Base-by-base conservation (phyloP, 164 flowering plant species). In the Magnolia kwangsiensis region DNA sequence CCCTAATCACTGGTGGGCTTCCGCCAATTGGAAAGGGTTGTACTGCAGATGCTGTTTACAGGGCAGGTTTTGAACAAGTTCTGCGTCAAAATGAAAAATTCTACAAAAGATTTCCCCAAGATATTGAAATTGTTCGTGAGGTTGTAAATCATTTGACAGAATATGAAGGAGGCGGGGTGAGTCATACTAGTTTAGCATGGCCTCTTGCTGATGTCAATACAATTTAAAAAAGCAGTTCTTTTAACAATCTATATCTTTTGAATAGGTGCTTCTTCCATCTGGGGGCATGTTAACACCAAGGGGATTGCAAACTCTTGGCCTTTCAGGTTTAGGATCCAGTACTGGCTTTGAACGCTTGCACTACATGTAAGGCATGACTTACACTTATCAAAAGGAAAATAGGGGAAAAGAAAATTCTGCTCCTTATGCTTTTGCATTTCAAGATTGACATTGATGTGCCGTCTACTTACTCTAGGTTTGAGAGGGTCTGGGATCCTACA, bases 321-420 rank as follows among this genome's bases (percentile, higher is more conserved):
- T 96, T 69, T 76, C 91, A 51, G 92, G 88, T 72, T 84, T 96
- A 76, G 99, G 99, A 66, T 78, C 91, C 37, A 87, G 97, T 80
- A 71, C 90, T 76, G 98, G 99, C 79, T 96, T 96, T 89, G 99
- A 96, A 85, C 96, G 95, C 66, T 75, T 96, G 85, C 99, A 96
- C 80, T 96, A 90, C 82, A 72, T 91, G 99, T 96, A 90, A 85
- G 86, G 71, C 67, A 63, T 68, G 50, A 5, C 19, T 31, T 68
- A 16, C 61, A 55, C 18, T 55, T 55, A 11, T 55, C 61, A 55
- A 55, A 55, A 37, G 45, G 45, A 37, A 37, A 37, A 37, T 37
- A 37, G 45, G 45, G 24, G 29, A 65, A 14, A 20, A 31, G 49
- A 68, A 18, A 31, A 64, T 21, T 45, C 7, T 76, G 10, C 63